Evolutionary conservation across 257 asterid genomes (phyloP), one percentile per base, ranked within the genome.

Genomic region (Leonotis leonurus): DNA sequence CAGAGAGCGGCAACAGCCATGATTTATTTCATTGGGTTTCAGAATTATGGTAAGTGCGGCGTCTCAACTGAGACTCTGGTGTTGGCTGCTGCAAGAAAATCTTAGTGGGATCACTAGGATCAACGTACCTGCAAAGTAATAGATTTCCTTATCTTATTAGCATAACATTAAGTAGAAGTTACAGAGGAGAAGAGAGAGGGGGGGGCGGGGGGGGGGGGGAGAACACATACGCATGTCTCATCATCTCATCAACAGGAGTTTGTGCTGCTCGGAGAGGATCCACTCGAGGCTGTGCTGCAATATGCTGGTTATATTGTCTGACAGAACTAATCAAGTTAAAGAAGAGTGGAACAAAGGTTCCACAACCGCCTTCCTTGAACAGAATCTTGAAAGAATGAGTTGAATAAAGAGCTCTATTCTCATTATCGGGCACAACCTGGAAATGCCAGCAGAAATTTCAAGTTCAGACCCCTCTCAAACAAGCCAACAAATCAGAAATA

Each of bases 291-390:
- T 75, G 89, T 18, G 74, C 61, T 29, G 48, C 68, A 33, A 25
- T 14, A 43, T 77, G 83, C 65, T 77, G 89, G 67, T 78, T 83
- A 37, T 78, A 77, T 61, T 73, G 91, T 67, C 97, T 80, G 51
- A 93, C 95, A 5, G 95, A 87, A 21, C 74, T 69, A 26, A 93
- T 80, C 48, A 93, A 70, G 82, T 89, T 89, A 78, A 89, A 85
- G 77, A 93, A 89, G 25, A 93, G 71, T 9, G 99, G 97, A 68
- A 93, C 56, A 50, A 89, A 89, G 27, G 99, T 93, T 65, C 99
- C 99, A 82, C 99, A 93, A 14, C 99, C 99, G 2, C 99, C 99
- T 66, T 89, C 99, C 76, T 89, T 93, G 83, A 93, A 93, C 77
- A 93, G 79, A 64, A 93, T 93, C 82, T 89, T 93, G 87, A 87